phyloP scores from a whole-genome alignment of 129 eudicot genomes.

The Kitagawia praeruptora region DNA sequence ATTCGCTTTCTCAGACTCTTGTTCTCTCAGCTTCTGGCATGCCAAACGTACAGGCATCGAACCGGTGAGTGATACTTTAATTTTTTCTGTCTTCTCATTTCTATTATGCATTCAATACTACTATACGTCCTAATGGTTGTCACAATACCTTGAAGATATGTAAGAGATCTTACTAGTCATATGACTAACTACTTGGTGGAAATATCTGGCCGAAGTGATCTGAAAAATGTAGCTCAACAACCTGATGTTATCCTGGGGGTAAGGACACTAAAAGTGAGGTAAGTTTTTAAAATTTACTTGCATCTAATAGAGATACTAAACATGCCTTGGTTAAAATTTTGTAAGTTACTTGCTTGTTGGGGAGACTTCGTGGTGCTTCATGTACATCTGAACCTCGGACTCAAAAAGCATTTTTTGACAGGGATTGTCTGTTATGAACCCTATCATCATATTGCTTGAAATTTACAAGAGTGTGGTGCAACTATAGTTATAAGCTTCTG shows the following conservation, averaged over 20 bases:
- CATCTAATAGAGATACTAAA: not conserved
- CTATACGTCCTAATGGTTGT: constrained; percentile 9
- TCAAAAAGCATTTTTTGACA: constrained; percentile 79
- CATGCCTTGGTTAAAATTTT: constrained; percentile 3
- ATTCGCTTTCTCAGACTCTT: constrained; percentile 87
- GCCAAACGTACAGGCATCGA: constrained; percentile 40
- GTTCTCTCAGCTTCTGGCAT: constrained; percentile 80
- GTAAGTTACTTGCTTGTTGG: constrained; percentile 80
- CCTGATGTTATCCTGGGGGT: constrained; percentile 80
- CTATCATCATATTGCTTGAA: constrained; percentile 63
- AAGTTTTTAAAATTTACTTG: not conserved
- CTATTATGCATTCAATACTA: not conserved
- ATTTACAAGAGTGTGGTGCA: constrained; percentile 84
- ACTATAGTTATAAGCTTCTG: not conserved
- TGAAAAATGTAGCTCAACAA: constrained; percentile 60
- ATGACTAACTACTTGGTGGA: constrained; percentile 67
- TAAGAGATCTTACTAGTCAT: constrained; percentile 57
- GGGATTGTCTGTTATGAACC: constrained; percentile 80
- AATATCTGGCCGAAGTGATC: constrained; percentile 61
- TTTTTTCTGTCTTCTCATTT: not conserved
- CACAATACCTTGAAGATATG: constrained; percentile 40
- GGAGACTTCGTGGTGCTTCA: constrained; percentile 93
- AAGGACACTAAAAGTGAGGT: constrained; percentile 17
- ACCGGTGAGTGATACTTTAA: constrained; percentile 47
- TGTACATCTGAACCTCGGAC: constrained; percentile 85